phyloP scores from a whole-genome alignment of 805 yeast species.

The Myxozyma monticola region DNA sequence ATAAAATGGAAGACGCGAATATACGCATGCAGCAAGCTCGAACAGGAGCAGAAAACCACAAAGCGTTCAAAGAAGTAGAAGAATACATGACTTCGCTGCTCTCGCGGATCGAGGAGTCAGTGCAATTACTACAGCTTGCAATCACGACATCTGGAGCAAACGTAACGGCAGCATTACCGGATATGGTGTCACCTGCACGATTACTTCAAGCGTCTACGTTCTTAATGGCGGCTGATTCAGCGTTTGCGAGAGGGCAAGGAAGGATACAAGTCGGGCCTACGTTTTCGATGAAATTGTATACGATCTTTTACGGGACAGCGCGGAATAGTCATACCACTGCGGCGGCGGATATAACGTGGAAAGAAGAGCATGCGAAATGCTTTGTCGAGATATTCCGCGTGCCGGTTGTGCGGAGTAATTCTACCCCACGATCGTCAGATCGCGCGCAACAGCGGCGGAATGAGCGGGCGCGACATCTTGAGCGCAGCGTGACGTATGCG shows the following conservation, averaged over 20 bases:
- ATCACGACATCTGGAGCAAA: conserved; percentile 69
- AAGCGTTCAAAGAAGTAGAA: conserved; percentile 51
- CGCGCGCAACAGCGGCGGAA: conserved; percentile 9
- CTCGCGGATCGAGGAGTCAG: conserved; percentile 54
- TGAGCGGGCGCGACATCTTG: conserved; percentile 2
- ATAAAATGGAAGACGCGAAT: conserved; percentile 46
- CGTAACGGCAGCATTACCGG: conserved; percentile 51
- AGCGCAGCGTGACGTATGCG: conserved; percentile 34
- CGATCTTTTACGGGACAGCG: conserved; percentile 49
- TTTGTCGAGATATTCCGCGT: conserved; percentile 45
- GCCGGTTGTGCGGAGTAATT: conserved; percentile 5
- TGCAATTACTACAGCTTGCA: conserved; percentile 67
- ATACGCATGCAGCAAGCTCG: conserved; percentile 35
- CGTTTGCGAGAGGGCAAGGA: conserved; percentile 26
- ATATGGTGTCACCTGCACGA: conserved; percentile 61
- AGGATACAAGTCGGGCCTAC: conserved; percentile 55
- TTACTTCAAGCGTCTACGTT: conserved; percentile 61
- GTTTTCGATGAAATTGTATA: conserved; percentile 57
- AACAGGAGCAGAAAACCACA: conserved; percentile 33
- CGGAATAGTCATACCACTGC: conserved; percentile 52
- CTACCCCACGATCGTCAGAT: background rate
- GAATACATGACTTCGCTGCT: conserved; percentile 50
- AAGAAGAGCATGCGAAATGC: conserved; percentile 66
- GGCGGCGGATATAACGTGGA: conserved; percentile 60
- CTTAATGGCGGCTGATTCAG: conserved; percentile 45